These are phyloP conservation scores for Aspergillus candidus DNA, from an alignment of 2,329 filamentous ascomycete genomes.

Conservation along the genomic window DNA sequence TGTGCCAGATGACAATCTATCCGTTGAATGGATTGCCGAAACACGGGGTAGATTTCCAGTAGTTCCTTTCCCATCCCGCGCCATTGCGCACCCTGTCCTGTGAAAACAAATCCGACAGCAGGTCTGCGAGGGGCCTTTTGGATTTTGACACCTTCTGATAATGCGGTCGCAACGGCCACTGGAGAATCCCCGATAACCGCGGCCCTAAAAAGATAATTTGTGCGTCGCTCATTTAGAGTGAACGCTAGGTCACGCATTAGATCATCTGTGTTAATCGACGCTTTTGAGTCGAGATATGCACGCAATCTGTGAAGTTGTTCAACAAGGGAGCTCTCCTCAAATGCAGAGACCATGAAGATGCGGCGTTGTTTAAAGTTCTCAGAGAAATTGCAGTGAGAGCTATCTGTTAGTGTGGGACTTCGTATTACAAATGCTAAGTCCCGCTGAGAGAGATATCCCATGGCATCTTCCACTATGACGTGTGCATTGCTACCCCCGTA, in stretches of 20 bases:
- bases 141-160: conserved; percentile 3
- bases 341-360: conserved; percentile 20
- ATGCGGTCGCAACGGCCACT: background rate
- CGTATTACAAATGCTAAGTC: conserved; percentile 12
- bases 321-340: conserved; percentile 16
- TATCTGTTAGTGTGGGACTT: conserved; percentile 18
- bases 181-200: conserved; percentile 7
- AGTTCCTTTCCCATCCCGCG: conserved; percentile 26
- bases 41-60: conserved; percentile 15
- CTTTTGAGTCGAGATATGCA: conserved; percentile 7
- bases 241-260: conserved; percentile 17
- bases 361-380: background rate
- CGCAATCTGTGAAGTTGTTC: conserved; percentile 8
- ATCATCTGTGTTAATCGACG: background rate
- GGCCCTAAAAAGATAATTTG: conserved; percentile 15
- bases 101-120: conserved; percentile 23
- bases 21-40: conserved; percentile 9
- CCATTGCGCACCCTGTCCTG: conserved; percentile 34
- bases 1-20: conserved; percentile 7
- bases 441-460: conserved; percentile 6
- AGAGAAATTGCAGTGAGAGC: conserved; percentile 10
- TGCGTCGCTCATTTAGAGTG: conserved; percentile 18
- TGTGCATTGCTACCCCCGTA: conserved; percentile 45
- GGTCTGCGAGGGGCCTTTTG: conserved; percentile 6
- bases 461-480: conserved; percentile 32